Evolutionary conservation across 495 filamentous ascomycete species (phyloP).

Genomic region (Penicillium psychrofluorescens): DNA sequence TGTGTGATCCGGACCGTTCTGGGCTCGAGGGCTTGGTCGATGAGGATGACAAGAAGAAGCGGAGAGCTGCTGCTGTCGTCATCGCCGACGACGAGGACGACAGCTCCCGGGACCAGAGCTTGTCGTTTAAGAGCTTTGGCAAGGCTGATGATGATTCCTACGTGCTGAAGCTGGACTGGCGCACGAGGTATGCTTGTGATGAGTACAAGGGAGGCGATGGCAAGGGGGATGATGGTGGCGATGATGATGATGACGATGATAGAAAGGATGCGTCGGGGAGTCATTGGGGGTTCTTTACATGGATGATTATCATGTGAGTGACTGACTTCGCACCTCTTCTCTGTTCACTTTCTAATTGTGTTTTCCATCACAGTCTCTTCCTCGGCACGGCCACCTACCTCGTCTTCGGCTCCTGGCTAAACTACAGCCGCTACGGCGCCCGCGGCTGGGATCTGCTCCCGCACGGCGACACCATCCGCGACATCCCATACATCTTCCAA

Average conservation of each 20-base stretch:
- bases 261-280: constrained; percentile 24
- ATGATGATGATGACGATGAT: constrained; percentile 27
- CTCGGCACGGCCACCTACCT: constrained; percentile 81
- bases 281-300: constrained; percentile 93
- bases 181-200: constrained; percentile 79
- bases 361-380: constrained; percentile 51
- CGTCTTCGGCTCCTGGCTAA: constrained; percentile 97
- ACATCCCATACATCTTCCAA: constrained; percentile 84
- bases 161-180: constrained; percentile 70
- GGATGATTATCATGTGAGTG: constrained; percentile 93
- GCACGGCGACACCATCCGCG: constrained; percentile 85
- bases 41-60: constrained; percentile 11
- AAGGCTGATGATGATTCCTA: constrained; percentile 39
- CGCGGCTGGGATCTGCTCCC: constrained; percentile 93
- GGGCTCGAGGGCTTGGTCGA: constrained; percentile 60
- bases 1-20: constrained; percentile 62
- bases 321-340: neutral
- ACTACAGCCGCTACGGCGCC: constrained; percentile 94
- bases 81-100: constrained; percentile 18
- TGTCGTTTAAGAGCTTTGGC: constrained; percentile 66
- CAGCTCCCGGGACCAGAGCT: constrained; percentile 42
- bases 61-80: too few relatives aligned
- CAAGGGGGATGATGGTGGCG: constrained; percentile 26
- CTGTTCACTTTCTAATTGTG: neutral
- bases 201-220: constrained; percentile 36